Conservation (phyloP, 2,329 filamentous ascomycete genomes). For the Ceratocystis papillata region DNA sequence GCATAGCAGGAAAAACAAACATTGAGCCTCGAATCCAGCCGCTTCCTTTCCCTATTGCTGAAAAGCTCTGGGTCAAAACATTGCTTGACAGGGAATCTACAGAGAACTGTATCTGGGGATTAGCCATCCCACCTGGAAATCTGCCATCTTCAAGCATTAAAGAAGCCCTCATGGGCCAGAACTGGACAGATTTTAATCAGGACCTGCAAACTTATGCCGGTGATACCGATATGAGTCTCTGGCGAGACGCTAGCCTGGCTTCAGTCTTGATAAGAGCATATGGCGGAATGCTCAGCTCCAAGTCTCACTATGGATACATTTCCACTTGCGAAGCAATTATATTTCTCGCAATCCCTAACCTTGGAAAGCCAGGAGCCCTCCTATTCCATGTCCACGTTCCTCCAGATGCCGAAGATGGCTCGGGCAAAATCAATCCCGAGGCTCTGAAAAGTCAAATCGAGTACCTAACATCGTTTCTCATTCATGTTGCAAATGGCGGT, state of each 20-base stretch:
- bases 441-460: neutral
- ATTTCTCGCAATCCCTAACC: neutral
- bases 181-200: neutral
- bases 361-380: neutral
- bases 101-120: constrained; percentile 1
- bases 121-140: neutral
- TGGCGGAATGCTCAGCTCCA: neutral
- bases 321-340: constrained; percentile 1
- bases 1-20: neutral
- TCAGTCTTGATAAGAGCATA: neutral
- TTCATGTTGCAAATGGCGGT: neutral
- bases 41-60: neutral
- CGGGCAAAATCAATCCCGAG: neutral
- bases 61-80: constrained; percentile 8
- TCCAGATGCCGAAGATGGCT: neutral
- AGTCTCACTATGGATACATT: constrained; percentile 2
- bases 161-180: neutral
- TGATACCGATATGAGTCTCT: neutral
- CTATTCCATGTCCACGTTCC: constrained; percentile 5
- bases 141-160: neutral
- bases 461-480: neutral
- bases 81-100: neutral
- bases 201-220: neutral
- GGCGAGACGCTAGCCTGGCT: neutral
- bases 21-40: neutral